Evolutionary conservation across 441 rosid genomes (phyloP).

Genomic region (Gossypium trilobum): DNA sequence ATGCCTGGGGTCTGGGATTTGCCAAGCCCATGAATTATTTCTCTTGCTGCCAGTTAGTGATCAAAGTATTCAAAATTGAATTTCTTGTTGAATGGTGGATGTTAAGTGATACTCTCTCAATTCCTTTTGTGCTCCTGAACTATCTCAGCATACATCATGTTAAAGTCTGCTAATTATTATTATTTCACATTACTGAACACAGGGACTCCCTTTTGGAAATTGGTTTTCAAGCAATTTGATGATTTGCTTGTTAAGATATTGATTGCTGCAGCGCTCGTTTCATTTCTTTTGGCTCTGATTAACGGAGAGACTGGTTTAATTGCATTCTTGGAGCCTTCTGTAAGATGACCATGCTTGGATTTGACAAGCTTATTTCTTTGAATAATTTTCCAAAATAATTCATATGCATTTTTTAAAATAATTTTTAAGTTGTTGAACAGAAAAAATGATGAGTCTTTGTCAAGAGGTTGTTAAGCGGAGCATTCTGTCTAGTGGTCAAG

Average conservation of each 20-base stretch:
- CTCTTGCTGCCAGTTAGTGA: background rate
- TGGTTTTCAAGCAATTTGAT: conserved; percentile 92
- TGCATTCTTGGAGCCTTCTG: conserved; percentile 98
- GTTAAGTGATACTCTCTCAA: background rate
- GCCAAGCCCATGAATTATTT: background rate
- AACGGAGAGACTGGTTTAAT: conserved; percentile 93
- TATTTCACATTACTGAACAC: conserved; percentile 30
- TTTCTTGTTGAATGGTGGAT: background rate
- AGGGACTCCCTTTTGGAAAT: conserved; percentile 96
- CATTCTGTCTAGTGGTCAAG: background rate
- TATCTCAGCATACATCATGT: conserved; percentile 4
- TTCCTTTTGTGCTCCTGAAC: background rate
- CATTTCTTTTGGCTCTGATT: conserved; percentile 78
- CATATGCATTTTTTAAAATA: background rate
- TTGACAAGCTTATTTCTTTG: conserved; percentile 10
- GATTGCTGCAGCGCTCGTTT: conserved; percentile 84
- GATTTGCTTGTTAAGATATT: conserved; percentile 96
- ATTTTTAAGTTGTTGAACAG: background rate
- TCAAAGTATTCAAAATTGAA: background rate
- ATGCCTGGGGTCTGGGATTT: background rate
- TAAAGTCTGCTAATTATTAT: conserved; percentile 1
- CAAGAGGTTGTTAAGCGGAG: background rate
- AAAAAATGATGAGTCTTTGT: background rate
- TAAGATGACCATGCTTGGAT: conserved; percentile 31
- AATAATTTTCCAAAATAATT: background rate